Evolutionary conservation across 768 basidiomycete species (phyloP), one percentile per base, ranked within the genome.

Genomic region (Leccinum subtestaceum): DNA sequence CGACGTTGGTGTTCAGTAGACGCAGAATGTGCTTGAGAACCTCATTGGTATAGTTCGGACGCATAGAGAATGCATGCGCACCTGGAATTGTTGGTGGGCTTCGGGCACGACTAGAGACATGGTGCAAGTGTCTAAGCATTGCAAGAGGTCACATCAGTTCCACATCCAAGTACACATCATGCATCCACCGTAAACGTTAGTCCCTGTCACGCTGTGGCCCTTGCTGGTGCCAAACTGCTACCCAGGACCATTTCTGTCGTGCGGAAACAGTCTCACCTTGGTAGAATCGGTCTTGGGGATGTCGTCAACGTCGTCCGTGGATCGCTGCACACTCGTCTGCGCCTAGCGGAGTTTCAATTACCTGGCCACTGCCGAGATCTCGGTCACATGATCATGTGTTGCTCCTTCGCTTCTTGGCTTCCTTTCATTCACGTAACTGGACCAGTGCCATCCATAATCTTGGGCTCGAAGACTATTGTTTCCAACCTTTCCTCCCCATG

Each of bases 21-120:
- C 97, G 97, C 61, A 99, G 80, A 77, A 99, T 99, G 86, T 98
- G 97, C 93, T 98, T 71, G 43, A 68, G 34, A 19, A 36, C 13
- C 13, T 13, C 34, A 32, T 65, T 58, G 58, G 63, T 52, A 40
- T 32, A 40, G 19, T 34, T 23, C 25, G 53, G 21, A 29, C 13
- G 12, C 17, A 17, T 23, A 49, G 48, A 19, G 10, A 21, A 17
- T 32, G 27, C 13, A 45, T 23, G 71, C 79, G 62, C 63, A 92
- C 93, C 83, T 95, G 94, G 80, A 96, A 96, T 80, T 95, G 94
- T 72, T 91, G 87, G 74, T 98, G 93, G 63, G 91, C 75, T 80
- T 98, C 96, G 59, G 95, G 96, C 60, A 95, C 87, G 73, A 95
- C 95, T 80, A 98, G 92, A 78, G 95, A 97, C 95, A 98, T 98